Percentiles rank a stretch among this genome's conserved stretches.
phyloP scores from a whole-genome alignment of 2,329 filamentous ascomycete genomes.

The Neonectria ditissima region DNA sequence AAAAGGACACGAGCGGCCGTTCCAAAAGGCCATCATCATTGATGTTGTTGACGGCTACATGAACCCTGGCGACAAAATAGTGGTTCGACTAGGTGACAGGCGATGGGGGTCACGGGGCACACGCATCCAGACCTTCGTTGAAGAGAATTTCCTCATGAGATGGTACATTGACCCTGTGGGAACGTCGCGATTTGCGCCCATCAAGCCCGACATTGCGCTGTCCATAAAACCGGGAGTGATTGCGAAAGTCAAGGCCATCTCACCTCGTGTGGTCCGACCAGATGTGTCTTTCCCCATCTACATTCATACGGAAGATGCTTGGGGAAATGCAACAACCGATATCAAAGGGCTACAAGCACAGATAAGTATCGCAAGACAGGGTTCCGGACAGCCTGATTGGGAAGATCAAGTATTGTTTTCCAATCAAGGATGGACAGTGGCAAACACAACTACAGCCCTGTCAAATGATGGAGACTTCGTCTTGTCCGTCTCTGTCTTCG shows the following conservation, averaged over 20 bases:
- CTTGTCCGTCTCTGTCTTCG: neutral
- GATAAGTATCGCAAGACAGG: neutral
- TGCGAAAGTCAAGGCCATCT: conserved; percentile 36
- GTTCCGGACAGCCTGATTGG: neutral
- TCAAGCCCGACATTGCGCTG: conserved; percentile 48
- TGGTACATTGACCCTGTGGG: conserved; percentile 54
- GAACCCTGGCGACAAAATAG: conserved; percentile 50
- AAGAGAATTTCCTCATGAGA: conserved; percentile 49
- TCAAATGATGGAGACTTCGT: conserved; percentile 1
- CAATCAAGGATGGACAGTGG: neutral
- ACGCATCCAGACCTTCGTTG: conserved; percentile 51
- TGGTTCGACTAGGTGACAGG: conserved; percentile 49
- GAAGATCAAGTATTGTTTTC: neutral
- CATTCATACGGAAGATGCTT: conserved; percentile 18
- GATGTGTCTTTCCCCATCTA: conserved; percentile 39
- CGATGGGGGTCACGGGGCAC: conserved; percentile 49
- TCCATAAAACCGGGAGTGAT: conserved; percentile 40
- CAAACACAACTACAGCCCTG: neutral
- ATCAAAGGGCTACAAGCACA: neutral
- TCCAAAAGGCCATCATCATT: conserved; percentile 53
- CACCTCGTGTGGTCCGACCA: conserved; percentile 37
- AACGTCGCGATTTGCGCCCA: conserved; percentile 50
- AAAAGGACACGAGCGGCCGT: conserved; percentile 53
- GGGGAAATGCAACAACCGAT: conserved; percentile 14
- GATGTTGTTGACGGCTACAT: conserved; percentile 52